phyloP scores from a whole-genome alignment of 768 basidiomycete species.

The Kwoniella shandongensis region DNA sequence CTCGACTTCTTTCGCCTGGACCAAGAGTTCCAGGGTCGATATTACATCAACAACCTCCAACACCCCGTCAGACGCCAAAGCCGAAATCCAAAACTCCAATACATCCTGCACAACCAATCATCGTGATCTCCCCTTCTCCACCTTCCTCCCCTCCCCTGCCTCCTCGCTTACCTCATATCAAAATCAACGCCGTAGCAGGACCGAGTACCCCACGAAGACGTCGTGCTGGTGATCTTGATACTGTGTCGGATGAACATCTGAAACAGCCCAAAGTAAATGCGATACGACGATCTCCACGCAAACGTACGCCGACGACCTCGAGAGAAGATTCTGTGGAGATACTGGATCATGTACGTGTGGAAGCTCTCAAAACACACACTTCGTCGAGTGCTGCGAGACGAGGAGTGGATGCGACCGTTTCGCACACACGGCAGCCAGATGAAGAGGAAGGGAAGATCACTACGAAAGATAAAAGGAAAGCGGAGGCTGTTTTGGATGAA shows the following conservation, averaged over 20 bases:
- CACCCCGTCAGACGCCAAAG: conserved; percentile 4
- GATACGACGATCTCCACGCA: conserved; percentile 16
- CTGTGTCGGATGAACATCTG: background rate
- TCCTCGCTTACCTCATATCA: background rate
- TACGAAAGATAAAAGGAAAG: conserved; percentile 3
- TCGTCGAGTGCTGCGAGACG: no score
- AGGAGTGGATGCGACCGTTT: background rate
- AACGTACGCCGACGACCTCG: background rate
- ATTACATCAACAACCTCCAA: conserved; percentile 9
- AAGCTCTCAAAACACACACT: background rate
- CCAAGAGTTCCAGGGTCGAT: conserved; percentile 7
- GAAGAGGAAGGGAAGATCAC: background rate
- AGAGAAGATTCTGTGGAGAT: background rate
- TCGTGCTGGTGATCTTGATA: background rate
- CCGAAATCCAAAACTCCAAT: conserved; percentile 5
- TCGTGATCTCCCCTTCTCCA: conserved; percentile 7
- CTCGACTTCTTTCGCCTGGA: conserved; percentile 7
- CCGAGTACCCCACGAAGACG: conserved; percentile 1
- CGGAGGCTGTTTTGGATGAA: background rate
- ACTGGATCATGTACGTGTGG: conserved; percentile 7
- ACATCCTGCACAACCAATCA: conserved; percentile 2
- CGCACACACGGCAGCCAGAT: background rate
- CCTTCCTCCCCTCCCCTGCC: conserved; percentile 10
- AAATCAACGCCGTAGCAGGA: background rate
- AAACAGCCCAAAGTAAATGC: background rate